phyloP scores from a whole-genome alignment of 441 rosid species.

The Pelargonium australe region DNA sequence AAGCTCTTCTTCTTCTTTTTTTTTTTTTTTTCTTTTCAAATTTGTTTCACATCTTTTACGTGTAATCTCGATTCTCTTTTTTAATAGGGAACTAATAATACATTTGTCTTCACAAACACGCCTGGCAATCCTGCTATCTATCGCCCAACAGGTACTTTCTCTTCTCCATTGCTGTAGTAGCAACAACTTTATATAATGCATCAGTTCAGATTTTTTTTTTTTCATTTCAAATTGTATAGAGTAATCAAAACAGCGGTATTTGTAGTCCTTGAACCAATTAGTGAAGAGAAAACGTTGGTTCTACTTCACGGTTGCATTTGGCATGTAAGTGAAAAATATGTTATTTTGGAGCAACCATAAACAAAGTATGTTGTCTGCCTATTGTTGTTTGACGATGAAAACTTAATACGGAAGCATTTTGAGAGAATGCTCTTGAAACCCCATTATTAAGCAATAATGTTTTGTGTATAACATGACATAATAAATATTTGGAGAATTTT shows the following conservation, averaged over 20 bases:
- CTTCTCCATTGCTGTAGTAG: background rate
- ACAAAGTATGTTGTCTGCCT: no score
- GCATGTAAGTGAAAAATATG: background rate
- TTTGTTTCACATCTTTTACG: background rate
- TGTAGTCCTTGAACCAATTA: background rate
- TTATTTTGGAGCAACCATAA: no score
- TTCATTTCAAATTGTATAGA: background rate
- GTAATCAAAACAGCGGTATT: background rate
- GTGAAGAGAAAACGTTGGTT: background rate
- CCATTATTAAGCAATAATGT: no score
- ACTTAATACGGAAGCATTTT: no score
- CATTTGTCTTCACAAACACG: conserved; percentile 77
- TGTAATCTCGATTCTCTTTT: conserved; percentile 19
- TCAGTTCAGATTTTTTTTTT: background rate
- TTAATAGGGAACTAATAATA: conserved; percentile 73
- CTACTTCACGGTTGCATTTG: background rate
- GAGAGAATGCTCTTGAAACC: no score
- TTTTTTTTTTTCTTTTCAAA: background rate
- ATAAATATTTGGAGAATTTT: no score
- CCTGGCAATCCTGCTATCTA: conserved; percentile 61
- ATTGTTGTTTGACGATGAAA: no score
- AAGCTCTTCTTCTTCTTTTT: background rate
- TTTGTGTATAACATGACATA: no score
- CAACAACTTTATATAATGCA: background rate
- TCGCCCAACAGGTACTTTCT: conserved; percentile 66